phyloP scores from a whole-genome alignment of 352 stramenopile genomes.

The Pythium chondricola region DNA sequence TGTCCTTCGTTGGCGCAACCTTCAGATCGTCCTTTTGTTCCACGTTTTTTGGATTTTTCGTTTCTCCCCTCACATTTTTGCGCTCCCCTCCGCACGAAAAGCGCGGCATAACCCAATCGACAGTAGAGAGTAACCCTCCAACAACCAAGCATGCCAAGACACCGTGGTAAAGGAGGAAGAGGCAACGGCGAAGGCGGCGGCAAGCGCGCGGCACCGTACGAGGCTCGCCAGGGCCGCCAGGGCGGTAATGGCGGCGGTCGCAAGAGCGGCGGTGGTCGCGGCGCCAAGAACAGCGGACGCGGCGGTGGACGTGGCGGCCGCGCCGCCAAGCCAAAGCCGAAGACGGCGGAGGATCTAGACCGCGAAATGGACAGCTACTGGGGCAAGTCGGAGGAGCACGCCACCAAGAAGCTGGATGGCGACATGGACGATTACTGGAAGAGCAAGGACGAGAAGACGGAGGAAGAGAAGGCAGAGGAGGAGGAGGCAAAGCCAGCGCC shows the following conservation, averaged over 20 bases:
- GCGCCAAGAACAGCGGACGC: conserved; percentile 6
- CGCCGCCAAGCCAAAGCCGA: conserved; percentile 56
- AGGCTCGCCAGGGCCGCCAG: conserved; percentile 14
- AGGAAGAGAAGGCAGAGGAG: conserved; percentile 1
- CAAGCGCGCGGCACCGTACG: conserved; percentile 20
- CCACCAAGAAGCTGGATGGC: conserved; percentile 72
- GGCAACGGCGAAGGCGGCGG: conserved; percentile 3
- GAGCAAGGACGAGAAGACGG: conserved; percentile 46
- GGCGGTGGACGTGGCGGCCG: conserved; percentile 21
- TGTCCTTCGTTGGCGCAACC: conserved; percentile 10
- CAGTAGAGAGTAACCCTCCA: too few relatives aligned
- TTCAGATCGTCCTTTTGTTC: conserved; percentile 5
- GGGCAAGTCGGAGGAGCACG: conserved; percentile 82
- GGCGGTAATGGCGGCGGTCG: conserved; percentile 11
- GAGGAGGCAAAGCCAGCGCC: conserved; percentile 11
- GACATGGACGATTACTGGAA: conserved; percentile 90
- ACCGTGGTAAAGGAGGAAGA: too few relatives aligned
- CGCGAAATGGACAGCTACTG: conserved; percentile 86
- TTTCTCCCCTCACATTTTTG: conserved; percentile 3
- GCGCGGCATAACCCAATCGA: background rate
- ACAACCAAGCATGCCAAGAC: conserved; percentile 18
- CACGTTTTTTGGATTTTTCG: conserved; percentile 4
- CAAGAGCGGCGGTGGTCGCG: conserved; percentile 20
- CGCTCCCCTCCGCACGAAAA: background rate
- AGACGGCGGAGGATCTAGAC: conserved; percentile 74